phyloP scores from a whole-genome alignment of 331 rosid species.

The Malus hybrid region DNA sequence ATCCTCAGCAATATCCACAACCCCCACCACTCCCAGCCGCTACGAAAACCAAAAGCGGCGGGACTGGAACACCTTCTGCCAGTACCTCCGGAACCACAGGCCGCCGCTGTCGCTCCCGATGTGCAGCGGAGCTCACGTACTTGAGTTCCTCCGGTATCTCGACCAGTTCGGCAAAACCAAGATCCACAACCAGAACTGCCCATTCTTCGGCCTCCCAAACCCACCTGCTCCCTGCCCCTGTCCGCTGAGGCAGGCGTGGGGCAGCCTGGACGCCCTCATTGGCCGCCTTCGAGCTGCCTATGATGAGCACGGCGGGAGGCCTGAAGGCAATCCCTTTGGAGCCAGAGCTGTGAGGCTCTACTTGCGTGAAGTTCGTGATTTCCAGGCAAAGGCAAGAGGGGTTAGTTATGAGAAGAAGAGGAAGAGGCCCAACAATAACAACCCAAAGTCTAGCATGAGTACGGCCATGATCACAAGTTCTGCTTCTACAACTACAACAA shows the following conservation, averaged over 20 bases:
- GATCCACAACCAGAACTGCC: conserved; percentile 56
- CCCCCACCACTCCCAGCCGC: conserved; percentile 44
- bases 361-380: conserved; percentile 73
- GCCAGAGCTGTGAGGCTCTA: conserved; percentile 53
- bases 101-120: conserved; percentile 46
- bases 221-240: conserved; percentile 83
- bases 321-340: conserved; percentile 59
- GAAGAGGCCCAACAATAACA: conserved; percentile 36
- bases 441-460: not conserved
- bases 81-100: conserved; percentile 57
- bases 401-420: conserved; percentile 79
- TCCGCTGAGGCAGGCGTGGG: conserved; percentile 84
- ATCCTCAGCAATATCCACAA: not conserved
- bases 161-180: conserved; percentile 88
- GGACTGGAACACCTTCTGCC: conserved; percentile 90
- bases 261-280: conserved; percentile 77
- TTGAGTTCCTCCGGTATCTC: conserved; percentile 67
- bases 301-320: conserved; percentile 57
- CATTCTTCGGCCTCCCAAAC: conserved; percentile 59
- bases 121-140: conserved; percentile 66
- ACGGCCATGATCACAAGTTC: not conserved
- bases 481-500: not conserved
- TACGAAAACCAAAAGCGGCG: conserved; percentile 78
- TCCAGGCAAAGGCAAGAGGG: conserved; percentile 73
- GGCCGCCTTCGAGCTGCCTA: conserved; percentile 85